Conservation (phyloP, 768 basidiomycete genomes). For the Gloeophyllum trabeum region DNA sequence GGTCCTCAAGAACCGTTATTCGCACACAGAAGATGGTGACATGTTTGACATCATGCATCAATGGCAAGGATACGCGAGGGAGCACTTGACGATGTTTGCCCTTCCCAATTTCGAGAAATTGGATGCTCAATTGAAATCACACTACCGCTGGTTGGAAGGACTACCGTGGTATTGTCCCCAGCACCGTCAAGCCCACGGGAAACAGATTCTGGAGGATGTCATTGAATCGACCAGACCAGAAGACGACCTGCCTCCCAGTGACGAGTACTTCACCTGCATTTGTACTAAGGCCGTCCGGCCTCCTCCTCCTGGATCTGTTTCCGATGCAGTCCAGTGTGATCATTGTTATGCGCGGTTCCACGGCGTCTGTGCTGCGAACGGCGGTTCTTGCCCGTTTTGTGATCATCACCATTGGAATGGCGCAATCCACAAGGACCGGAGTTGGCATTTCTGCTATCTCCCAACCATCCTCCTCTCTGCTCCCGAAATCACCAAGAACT, state of each 20-base stretch:
- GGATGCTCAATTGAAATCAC: slow-evolving; percentile 52
- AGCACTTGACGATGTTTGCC: slow-evolving; percentile 63
- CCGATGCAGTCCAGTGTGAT: slow-evolving; percentile 85
- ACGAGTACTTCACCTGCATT: slow-evolving; percentile 82
- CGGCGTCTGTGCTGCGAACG: slow-evolving; percentile 73
- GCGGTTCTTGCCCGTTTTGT: slow-evolving; percentile 88
- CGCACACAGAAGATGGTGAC: slow-evolving; percentile 42
- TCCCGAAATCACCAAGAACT: slow-evolving; percentile 70
- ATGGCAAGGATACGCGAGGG: slow-evolving; percentile 64
- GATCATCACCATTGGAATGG: slow-evolving; percentile 91
- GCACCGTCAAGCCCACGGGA: slow-evolving; percentile 53
- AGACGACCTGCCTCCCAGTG: slow-evolving; percentile 67
- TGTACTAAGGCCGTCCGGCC: slow-evolving; percentile 69
- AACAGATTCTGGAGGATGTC: slow-evolving; percentile 63
- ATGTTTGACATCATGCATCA: slow-evolving; percentile 62
- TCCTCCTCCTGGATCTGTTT: slow-evolving; percentile 60
- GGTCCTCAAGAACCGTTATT: slow-evolving; percentile 55
- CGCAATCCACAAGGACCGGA: slow-evolving; percentile 69
- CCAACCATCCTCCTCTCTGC: slow-evolving; percentile 59
- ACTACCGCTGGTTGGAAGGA: slow-evolving; percentile 62
- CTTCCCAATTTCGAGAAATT: slow-evolving; percentile 66
- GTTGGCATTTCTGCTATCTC: slow-evolving; percentile 75
- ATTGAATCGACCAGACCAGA: slow-evolving; percentile 63
- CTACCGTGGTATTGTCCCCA: slow-evolving; percentile 73
- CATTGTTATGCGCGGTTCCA: slow-evolving; percentile 85